Base-by-base conservation (phyloP, 2,329 filamentous ascomycete species). In the Aspergillus brasiliensis region DNA sequence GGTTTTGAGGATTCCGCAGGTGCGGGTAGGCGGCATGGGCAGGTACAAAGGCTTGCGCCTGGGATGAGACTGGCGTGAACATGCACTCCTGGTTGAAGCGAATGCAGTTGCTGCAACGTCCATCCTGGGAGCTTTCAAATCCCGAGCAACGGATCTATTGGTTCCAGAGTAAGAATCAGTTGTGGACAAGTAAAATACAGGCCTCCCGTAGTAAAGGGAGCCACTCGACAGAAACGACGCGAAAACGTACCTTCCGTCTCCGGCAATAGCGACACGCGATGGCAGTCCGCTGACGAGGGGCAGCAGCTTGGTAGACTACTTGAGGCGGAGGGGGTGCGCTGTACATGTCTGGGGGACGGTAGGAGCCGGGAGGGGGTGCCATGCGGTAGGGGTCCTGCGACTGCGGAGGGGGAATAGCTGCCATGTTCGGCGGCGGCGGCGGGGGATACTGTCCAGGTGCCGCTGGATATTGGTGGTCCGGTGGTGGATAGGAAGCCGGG, bases 11-110 rank as follows among this genome's bases (percentile, higher is more conserved):
- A 64, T 80, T 80, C 58, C 82, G 79, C 70, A 84, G 72, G 67
- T 82, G 78, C 15, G 83, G 83, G 63, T 84, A 90, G 59, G 88
- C 86, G 6, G 88, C 87, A 71, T 90, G 87, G 8, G 88, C 88
- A 7, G 88, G 88, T 34, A 91, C 88, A 70, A 91, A 91, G 10
- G 89, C 88, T 73, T 90, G 88, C 8, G 88, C 86, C 76, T 91
- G 88, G 10, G 88, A 88, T 3, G 87, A 90, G 23, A 91, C 88
- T 2, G 89, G 88, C 1, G 88, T 91, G 75, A 91, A 91, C 75
- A 91, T 86, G 77, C 89, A 91, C 72, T 90, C 88, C 75, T 91
- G 88, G 65, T 88, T 88, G 77, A 91, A 91, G 51, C 88, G 82
- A 64, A 87, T 82, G 72, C 88, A 91, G 73, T 91, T 91, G 69